These are phyloP conservation scores for Coemansia sp. DNA, from an alignment of 192 early-diverging fungal species.

Conservation along the genomic window DNA sequence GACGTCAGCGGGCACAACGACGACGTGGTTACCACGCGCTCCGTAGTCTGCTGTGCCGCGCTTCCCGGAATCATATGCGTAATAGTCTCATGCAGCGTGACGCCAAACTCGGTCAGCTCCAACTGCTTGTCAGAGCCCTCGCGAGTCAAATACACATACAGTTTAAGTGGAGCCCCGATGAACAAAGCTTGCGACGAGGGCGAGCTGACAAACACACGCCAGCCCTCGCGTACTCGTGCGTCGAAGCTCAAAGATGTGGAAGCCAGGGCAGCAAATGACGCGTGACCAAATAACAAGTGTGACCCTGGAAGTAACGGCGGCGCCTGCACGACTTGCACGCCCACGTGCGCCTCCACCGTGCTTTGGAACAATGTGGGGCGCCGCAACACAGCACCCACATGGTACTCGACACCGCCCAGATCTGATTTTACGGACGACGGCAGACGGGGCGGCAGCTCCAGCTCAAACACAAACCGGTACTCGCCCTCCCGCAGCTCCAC, in stretches of 20 bases:
- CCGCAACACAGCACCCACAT: conserved; percentile 10
- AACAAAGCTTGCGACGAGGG: conserved; percentile 29
- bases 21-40: conserved; percentile 12
- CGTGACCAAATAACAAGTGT: conserved; percentile 13
- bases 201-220: conserved; percentile 30
- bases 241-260: conserved; percentile 25
- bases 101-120: conserved; percentile 24
- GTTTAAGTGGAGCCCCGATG: conserved; percentile 10
- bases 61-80: conserved; percentile 19
- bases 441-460: conserved; percentile 24
- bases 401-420: conserved; percentile 26
- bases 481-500: conserved; percentile 25
- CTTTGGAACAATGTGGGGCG: conserved; percentile 14
- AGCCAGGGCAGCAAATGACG: conserved; percentile 15
- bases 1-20: conserved; percentile 19
- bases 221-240: conserved; percentile 8
- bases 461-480: conserved; percentile 43
- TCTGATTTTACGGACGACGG: conserved; percentile 32
- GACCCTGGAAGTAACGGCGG: conserved; percentile 10
- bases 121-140: neutral
- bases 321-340: conserved; percentile 19
- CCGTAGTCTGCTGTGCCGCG: conserved; percentile 8
- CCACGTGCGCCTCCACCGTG: conserved; percentile 7
- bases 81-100: conserved; percentile 23
- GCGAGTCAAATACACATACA: conserved; percentile 30